Conservation (phyloP, 768 basidiomycete species). For the Boletus pseudopeckii region DNA sequence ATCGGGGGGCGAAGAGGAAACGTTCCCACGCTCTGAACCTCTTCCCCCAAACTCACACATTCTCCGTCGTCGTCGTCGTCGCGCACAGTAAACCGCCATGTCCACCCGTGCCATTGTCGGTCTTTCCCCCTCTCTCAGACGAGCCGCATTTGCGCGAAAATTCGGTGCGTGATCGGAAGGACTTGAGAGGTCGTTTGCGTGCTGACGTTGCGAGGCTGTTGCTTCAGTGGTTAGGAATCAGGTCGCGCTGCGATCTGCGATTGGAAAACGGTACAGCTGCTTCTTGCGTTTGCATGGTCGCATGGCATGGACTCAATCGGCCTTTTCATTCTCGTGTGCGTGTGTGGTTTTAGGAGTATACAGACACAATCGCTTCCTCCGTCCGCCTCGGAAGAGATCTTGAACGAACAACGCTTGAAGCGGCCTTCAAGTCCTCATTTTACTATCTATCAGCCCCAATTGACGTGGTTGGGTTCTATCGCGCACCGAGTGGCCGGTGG, state of each 20-base stretch:
- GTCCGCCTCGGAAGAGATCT: constrained; percentile 53
- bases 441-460: constrained; percentile 93
- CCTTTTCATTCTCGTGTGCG: neutral
- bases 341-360: constrained; percentile 39
- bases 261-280: constrained; percentile 41
- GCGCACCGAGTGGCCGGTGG: constrained; percentile 83
- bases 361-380: constrained; percentile 67
- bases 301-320: neutral
- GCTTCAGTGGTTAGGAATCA: constrained; percentile 40
- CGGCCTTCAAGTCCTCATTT: constrained; percentile 95
- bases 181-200: neutral
- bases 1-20: neutral
- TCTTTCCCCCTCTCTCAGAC: constrained; percentile 54
- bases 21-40: constrained; percentile 20
- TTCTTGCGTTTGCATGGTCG: neutral
- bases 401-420: constrained; percentile 83
- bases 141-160: constrained; percentile 39
- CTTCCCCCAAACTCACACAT: neutral
- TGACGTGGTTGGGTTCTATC: constrained; percentile 88
- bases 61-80: neutral
- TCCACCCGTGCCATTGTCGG: constrained; percentile 54
- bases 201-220: neutral
- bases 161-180: constrained; percentile 21
- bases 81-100: constrained; percentile 30
- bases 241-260: constrained; percentile 25